Percentiles rank a stretch among this genome's conserved stretches.
Evolutionary conservation across 257 asterid species (phyloP).

Genomic region (Ligustrum vulgare): DNA sequence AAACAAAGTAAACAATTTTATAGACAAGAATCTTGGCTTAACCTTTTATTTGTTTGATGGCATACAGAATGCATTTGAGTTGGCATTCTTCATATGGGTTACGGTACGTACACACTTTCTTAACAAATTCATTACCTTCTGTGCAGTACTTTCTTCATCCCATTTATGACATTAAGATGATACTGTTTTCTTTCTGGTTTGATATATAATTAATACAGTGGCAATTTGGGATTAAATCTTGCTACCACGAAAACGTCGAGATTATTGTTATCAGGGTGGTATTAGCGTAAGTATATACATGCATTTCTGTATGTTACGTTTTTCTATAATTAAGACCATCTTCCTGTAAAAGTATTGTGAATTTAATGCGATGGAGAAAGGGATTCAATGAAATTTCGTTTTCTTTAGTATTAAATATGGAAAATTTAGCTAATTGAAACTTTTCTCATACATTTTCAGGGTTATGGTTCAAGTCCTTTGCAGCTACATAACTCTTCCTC

Average conservation of each 20-base stretch:
- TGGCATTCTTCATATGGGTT: conserved; percentile 74
- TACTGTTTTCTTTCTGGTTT: neutral
- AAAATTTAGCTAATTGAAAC: neutral
- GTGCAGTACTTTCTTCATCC: too few relatives aligned
- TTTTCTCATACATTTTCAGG: conserved; percentile 33
- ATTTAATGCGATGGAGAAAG: neutral
- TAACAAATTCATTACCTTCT: neutral
- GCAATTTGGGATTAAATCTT: conserved; percentile 66
- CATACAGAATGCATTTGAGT: conserved; percentile 76
- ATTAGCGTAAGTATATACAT: conserved; percentile 53
- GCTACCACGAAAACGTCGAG: conserved; percentile 55
- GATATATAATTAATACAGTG: conserved; percentile 36
- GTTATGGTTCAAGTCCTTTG: conserved; percentile 69
- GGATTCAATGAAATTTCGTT: neutral
- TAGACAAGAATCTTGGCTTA: neutral
- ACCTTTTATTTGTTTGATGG: neutral
- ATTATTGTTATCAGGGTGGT: conserved; percentile 57
- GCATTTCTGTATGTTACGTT: neutral
- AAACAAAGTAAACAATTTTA: too few relatives aligned
- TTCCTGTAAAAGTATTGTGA: neutral
- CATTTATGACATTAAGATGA: neutral
- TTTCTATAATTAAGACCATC: too few relatives aligned
- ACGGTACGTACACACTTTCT: conserved; percentile 50
- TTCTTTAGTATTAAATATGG: neutral
- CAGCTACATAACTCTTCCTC: conserved; percentile 82